Evolutionary conservation across 371 early-diverging fungal species (phyloP).

Genomic region (Mortierella sp.): DNA sequence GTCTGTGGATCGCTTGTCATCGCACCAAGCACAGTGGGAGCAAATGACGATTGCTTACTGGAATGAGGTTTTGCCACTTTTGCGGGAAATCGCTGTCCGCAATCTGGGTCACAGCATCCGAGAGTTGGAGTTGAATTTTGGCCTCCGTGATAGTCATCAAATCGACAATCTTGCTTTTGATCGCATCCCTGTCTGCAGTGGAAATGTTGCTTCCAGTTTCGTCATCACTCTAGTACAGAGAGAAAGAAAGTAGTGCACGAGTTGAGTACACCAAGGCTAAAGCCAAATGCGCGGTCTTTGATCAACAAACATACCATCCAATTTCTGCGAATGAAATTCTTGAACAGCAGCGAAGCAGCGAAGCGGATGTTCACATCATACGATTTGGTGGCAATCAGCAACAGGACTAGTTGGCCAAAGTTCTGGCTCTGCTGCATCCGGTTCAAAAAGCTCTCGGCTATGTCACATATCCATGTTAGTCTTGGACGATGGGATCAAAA

Average conservation of each 20-base stretch:
- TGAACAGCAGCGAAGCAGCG: slow-evolving; percentile 91
- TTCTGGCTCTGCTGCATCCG: slow-evolving; percentile 74
- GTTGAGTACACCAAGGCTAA: background rate
- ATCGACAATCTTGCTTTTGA: slow-evolving; percentile 85
- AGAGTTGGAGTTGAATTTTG: slow-evolving; percentile 87
- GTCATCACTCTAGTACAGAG: slow-evolving; percentile 51
- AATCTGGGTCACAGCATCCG: slow-evolving; percentile 92
- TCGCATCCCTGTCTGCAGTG: slow-evolving; percentile 75
- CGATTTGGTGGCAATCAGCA: slow-evolving; percentile 70
- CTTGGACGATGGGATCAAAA: too few species aligned
- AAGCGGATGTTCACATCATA: slow-evolving; percentile 75
- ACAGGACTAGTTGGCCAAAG: slow-evolving; percentile 79
- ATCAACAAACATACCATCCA: slow-evolving; percentile 78
- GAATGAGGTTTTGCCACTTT: slow-evolving; percentile 87
- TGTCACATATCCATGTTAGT: slow-evolving; percentile 4
- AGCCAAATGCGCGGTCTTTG: background rate
- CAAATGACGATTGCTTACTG: slow-evolving; percentile 60
- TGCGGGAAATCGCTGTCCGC: slow-evolving; percentile 93
- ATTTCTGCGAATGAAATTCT: slow-evolving; percentile 90
- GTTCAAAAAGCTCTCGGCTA: slow-evolving; percentile 74
- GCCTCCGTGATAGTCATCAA: slow-evolving; percentile 87
- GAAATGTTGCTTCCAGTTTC: slow-evolving; percentile 66
- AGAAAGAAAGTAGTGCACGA: background rate
- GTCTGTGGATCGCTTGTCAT: background rate
- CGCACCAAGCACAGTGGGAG: background rate